Evolutionary conservation across 2,329 filamentous ascomycete species (phyloP).

Genomic region (Emydomyces testavorans): DNA sequence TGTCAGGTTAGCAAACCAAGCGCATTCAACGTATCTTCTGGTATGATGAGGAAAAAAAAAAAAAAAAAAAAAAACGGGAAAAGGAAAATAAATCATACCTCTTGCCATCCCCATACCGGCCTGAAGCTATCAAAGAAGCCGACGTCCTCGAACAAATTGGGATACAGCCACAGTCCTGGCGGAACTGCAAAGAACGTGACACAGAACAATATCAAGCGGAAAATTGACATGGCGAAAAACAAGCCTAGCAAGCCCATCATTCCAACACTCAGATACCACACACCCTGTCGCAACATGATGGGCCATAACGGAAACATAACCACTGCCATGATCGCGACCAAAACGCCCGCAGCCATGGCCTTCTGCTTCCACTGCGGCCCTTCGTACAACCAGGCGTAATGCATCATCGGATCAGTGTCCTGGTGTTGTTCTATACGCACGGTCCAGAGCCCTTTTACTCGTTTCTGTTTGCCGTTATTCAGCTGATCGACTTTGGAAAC

Average conservation of each 20-base stretch:
- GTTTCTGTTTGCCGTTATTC: constrained; percentile 65
- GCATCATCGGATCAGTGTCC: constrained; percentile 54
- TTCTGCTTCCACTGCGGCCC: constrained; percentile 89
- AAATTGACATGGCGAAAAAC: constrained; percentile 96
- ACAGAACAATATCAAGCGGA: constrained; percentile 88
- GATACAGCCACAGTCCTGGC: constrained; percentile 94
- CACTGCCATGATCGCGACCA: constrained; percentile 71
- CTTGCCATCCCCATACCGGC: constrained; percentile 96
- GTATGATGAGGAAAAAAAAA: background rate
- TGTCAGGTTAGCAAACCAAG: constrained; percentile 1
- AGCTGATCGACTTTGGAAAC: constrained; percentile 73
- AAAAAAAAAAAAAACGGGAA: background rate
- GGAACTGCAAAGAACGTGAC: constrained; percentile 74
- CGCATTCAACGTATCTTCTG: constrained; percentile 1
- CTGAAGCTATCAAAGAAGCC: constrained; percentile 97
- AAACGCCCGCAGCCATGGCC: constrained; percentile 72
- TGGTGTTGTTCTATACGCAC: constrained; percentile 95
- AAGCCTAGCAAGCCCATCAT: constrained; percentile 79
- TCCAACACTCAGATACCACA: constrained; percentile 95
- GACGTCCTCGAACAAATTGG: constrained; percentile 95
- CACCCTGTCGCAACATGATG: constrained; percentile 74
- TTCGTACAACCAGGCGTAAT: constrained; percentile 96
- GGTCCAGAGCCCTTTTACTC: constrained; percentile 90
- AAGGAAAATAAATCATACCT: constrained; percentile 46
- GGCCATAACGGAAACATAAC: constrained; percentile 97